Conservation (phyloP, 805 yeast species). For the Monosporozyma aerobia region DNA sequence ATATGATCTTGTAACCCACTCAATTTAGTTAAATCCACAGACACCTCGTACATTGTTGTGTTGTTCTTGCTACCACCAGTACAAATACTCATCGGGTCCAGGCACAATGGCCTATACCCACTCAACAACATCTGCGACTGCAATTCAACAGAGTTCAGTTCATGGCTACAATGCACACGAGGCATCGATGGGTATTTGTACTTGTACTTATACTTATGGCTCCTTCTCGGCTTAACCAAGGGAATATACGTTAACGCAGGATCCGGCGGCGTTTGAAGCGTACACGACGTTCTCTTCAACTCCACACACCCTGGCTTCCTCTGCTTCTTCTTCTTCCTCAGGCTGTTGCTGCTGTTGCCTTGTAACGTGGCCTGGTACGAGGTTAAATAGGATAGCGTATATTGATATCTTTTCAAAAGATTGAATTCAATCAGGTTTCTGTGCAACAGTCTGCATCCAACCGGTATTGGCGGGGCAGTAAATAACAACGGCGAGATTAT, state of each 20-base stretch:
- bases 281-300: not conserved
- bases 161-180: constrained; percentile 15
- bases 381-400: not conserved
- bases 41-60: not conserved
- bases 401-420: constrained; percentile 3
- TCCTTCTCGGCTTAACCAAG: not conserved
- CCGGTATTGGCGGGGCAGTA: not conserved
- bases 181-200: constrained; percentile 26
- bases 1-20: not conserved
- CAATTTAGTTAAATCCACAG: not conserved
- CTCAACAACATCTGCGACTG: constrained; percentile 20
- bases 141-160: constrained; percentile 19
- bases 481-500: not conserved
- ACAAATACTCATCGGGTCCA: constrained; percentile 1
- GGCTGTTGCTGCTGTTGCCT: not conserved
- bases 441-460: not conserved
- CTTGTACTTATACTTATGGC: constrained; percentile 15
- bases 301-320: not conserved
- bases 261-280: not conserved
- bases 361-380: not conserved
- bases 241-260: not conserved
- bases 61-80: not conserved
- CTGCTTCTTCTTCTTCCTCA: too few species aligned
- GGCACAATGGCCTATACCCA: constrained; percentile 26
- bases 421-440: constrained; percentile 1